Base-by-base conservation (phyloP, 768 basidiomycete genomes). In the Auricularia sp. region DNA sequence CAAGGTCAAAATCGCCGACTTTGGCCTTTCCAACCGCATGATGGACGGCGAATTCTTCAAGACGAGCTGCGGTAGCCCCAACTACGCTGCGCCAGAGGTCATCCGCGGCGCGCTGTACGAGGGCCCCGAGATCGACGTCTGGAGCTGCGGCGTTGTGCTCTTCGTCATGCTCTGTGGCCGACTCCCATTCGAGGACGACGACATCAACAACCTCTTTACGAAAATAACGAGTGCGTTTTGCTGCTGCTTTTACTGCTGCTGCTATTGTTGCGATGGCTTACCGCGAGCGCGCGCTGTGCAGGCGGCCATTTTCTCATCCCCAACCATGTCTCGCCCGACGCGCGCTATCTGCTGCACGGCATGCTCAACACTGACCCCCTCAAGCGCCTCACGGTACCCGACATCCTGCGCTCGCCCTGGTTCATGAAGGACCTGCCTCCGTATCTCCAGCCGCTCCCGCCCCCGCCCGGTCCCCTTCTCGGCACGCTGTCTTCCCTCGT, bases 81-180 rank as follows among this genome's bases (percentile, higher is more conserved):
- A 99, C 74, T 99, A 99, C 70, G 97, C 97, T 64, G 96, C 97
- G 0, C 97, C 97, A 1, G 97, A 99, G 72, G 96, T 99, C 70
- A 97, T 99, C 68, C 84, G 88, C 18, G 97, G 97, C 4, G 91
- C 91, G 35, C 82, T 95, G 7, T 99, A 99, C 72, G 93, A 93
- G 0, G 97, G 97, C 0, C 95, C 96, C 0, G 97, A 98, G 76
- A 97, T 98, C 71, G 97, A 99, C 68, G 93, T 98, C 11, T 99
- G 97, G 97, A 93, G 91, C 69, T 91, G 91, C 64, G 97, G 97
- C 0, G 96, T 99, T n/a, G 98, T 99, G 68, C 83, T 99, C 62
- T 98, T 95, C 76, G 97, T 98, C 64, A 94, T 99, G 88, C 83
- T 99, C 3, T 95, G 91, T 71, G 97, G 96, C 3, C 80, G 90